Evolutionary conservation across 1,284 basidiomycete species (phyloP).

Genomic region (Papiliotrema terrestris): DNA sequence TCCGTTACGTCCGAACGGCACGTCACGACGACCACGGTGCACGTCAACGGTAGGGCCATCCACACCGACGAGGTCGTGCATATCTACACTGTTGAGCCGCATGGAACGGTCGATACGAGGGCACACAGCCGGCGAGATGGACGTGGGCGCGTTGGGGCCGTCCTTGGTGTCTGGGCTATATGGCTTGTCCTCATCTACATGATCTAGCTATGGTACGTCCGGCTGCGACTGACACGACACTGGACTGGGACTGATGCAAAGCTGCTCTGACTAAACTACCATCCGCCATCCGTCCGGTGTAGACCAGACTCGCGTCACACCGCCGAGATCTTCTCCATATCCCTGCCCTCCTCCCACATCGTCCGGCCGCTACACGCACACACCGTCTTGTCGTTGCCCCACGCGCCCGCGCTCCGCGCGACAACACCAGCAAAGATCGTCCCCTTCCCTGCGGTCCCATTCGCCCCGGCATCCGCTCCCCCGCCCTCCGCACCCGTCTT

Average conservation of each 20-base stretch:
- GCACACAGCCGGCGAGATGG: too few relatives aligned
- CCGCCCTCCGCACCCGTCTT: background rate
- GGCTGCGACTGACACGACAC: background rate
- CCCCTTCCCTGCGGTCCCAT: constrained; percentile 13
- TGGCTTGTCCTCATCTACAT: background rate
- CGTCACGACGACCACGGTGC: constrained; percentile 3
- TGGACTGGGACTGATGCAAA: too few relatives aligned
- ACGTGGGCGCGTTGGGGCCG: background rate
- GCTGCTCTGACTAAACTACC: too few relatives aligned
- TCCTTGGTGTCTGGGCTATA: background rate
- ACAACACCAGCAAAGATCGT: constrained; percentile 50
- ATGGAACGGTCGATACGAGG: background rate
- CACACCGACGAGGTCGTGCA: constrained; percentile 14
- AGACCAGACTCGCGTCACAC: too few relatives aligned
- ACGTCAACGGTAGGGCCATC: constrained; percentile 18
- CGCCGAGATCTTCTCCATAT: constrained; percentile 33
- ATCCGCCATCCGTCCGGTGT: too few relatives aligned
- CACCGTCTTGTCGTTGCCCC: constrained; percentile 51
- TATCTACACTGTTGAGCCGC: constrained; percentile 26
- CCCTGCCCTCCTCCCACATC: constrained; percentile 51
- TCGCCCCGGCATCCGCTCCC: too few relatives aligned
- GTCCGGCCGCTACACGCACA: constrained; percentile 50
- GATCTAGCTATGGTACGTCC: background rate
- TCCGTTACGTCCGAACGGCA: constrained; percentile 18
- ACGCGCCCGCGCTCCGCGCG: constrained; percentile 47